phyloP scores from a whole-genome alignment of 2,329 filamentous ascomycete genomes.

The Aspergillus eucalypticola region DNA sequence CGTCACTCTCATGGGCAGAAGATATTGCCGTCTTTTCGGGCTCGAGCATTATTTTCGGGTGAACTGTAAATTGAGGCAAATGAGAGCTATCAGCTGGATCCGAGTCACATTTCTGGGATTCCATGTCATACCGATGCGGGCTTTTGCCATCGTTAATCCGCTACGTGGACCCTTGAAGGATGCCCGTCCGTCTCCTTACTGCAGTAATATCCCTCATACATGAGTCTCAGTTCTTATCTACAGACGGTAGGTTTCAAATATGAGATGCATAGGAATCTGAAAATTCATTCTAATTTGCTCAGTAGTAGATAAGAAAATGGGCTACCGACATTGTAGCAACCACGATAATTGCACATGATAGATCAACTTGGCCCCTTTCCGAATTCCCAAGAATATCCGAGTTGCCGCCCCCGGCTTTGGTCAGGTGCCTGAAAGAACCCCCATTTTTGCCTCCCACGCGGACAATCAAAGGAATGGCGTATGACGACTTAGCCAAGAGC shows the following conservation, averaged over 20 bases:
- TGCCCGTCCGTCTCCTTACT: not conserved
- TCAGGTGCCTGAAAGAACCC: not conserved
- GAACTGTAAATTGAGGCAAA: slow-evolving; percentile 3
- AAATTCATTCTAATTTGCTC: not conserved
- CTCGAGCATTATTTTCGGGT: slow-evolving; percentile 7
- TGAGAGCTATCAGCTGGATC: not conserved
- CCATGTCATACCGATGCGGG: not conserved
- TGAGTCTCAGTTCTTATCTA: not conserved
- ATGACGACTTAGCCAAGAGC: not conserved
- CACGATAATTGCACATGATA: slow-evolving; percentile 2
- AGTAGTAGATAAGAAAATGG: not conserved
- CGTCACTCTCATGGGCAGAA: slow-evolving; percentile 33
- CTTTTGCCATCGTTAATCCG: not conserved
- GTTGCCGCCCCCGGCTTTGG: not conserved
- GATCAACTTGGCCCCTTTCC: not conserved
- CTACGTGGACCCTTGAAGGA: no score
- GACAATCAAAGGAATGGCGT: not conserved
- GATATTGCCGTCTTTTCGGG: slow-evolving; percentile 34
- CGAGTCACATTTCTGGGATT: not conserved
- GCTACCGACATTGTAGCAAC: no score
- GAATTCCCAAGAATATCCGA: slow-evolving; percentile 5
- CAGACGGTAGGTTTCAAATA: not conserved
- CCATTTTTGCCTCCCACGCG: slow-evolving; percentile 1
- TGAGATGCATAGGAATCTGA: not conserved
- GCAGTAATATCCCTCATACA: not conserved